These are phyloP conservation scores for Krasilnikovozyma curviuscula DNA, from an alignment of 768 basidiomycete genomes.

Conservation along the genomic window DNA sequence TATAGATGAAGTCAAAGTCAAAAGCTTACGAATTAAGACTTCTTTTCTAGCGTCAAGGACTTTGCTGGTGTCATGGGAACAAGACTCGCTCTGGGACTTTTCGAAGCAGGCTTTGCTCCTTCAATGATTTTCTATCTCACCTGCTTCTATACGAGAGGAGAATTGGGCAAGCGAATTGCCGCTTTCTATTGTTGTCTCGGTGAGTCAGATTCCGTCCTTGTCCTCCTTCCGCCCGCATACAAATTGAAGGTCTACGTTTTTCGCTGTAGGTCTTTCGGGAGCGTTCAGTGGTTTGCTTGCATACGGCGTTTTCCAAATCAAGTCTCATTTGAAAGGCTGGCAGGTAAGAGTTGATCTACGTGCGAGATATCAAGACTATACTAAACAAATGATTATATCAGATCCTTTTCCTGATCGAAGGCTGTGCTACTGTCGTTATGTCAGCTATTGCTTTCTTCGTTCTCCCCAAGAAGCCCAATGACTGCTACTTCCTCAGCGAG, in stretches of 20 bases:
- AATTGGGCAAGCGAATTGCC: constrained; percentile 36
- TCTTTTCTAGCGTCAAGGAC: constrained; percentile 25
- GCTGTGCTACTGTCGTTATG: constrained; percentile 24
- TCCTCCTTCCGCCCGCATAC: too few relatives aligned
- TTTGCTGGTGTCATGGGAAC: constrained; percentile 22
- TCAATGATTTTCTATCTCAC: constrained; percentile 35
- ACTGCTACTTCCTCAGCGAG: constrained; percentile 3
- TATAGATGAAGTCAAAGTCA: not conserved
- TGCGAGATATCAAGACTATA: not conserved
- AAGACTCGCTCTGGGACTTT: constrained; percentile 36
- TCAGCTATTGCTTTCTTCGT: constrained; percentile 34
- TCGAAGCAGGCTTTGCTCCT: constrained; percentile 36
- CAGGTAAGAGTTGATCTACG: constrained; percentile 35
- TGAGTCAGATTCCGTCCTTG: too few relatives aligned
- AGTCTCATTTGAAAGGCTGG: constrained; percentile 33
- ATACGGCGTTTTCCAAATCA: constrained; percentile 37
- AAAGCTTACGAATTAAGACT: not conserved
- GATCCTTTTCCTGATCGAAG: constrained; percentile 28
- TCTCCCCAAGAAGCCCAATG: constrained; percentile 25
- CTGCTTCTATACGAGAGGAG: constrained; percentile 35
- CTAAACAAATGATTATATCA: not conserved
- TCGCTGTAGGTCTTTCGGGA: not conserved
- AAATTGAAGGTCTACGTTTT: too few relatives aligned
- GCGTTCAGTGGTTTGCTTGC: constrained; percentile 28
- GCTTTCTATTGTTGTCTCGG: constrained; percentile 29